Conservation (phyloP, 2,329 filamentous ascomycete species). For the Calonectria hongkongensis region DNA sequence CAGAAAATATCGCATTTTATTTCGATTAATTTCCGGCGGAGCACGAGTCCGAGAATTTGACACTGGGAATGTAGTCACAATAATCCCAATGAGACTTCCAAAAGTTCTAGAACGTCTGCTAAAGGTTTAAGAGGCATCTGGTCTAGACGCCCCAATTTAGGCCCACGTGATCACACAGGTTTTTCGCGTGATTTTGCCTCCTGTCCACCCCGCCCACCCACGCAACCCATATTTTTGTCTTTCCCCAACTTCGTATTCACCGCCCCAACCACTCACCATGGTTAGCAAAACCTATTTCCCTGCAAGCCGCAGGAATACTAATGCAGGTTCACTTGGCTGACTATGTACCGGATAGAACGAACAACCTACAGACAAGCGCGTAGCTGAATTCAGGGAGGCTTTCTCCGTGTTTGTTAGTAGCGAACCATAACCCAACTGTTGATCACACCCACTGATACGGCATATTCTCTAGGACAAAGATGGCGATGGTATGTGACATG, state of each 20-base stretch:
- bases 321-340: neutral
- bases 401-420: conserved; percentile 98
- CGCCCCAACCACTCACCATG: conserved; percentile 1
- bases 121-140: neutral
- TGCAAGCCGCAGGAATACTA: neutral
- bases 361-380: conserved; percentile 98
- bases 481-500: conserved; percentile 84
- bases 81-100: neutral
- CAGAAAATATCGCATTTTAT: neutral
- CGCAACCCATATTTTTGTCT: conserved; percentile 28
- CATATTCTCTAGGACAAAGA: conserved; percentile 82
- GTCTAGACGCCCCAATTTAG: conserved; percentile 12
- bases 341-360: conserved; percentile 80
- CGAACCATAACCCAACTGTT: neutral
- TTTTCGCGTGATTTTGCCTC: conserved; percentile 21
- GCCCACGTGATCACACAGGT: conserved; percentile 3
- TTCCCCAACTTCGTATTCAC: conserved; percentile 22
- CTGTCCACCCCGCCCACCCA: conserved; percentile 9
- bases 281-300: conserved; percentile 4
- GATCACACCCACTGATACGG: conserved; percentile 44
- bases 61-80: neutral
- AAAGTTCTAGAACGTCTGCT: neutral
- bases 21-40: neutral
- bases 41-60: neutral
- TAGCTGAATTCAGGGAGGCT: conserved; percentile 99